phyloP scores from a whole-genome alignment of 2,329 filamentous ascomycete species.

The Chrysosporium queenslandicum region DNA sequence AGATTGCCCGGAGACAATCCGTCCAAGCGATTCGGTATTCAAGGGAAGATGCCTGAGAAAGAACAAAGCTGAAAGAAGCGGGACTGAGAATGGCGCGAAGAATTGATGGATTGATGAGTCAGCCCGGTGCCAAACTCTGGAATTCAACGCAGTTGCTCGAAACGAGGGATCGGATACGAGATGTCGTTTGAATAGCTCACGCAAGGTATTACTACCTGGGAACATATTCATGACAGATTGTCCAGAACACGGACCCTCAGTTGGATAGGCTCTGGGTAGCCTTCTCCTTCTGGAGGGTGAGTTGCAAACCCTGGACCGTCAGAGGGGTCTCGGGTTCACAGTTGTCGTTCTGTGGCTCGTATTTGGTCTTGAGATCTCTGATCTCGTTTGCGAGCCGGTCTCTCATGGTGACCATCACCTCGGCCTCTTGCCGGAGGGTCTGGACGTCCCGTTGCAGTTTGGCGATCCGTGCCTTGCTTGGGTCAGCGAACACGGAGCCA shows the following conservation, averaged over 20 bases:
- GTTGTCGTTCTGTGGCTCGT: slow-evolving; percentile 4
- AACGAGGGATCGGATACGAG: background rate
- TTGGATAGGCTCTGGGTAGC: background rate
- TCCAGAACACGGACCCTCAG: background rate
- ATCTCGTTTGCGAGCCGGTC: slow-evolving; percentile 7
- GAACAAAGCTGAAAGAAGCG: background rate
- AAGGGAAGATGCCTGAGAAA: background rate
- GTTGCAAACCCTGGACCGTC: slow-evolving; percentile 1
- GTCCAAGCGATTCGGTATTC: background rate
- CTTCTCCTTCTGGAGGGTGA: slow-evolving; percentile 5
- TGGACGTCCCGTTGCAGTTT: slow-evolving; percentile 9
- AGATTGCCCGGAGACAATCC: background rate
- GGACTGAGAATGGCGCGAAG: background rate
- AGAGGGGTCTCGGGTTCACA: slow-evolving; percentile 4
- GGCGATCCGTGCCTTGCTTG: background rate
- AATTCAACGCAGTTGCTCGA: background rate
- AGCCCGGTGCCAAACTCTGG: background rate
- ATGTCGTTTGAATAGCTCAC: background rate
- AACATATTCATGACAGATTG: background rate
- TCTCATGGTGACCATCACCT: slow-evolving; percentile 5
- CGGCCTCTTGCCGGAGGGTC: slow-evolving; percentile 6
- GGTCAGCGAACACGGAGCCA: slow-evolving; percentile 6
- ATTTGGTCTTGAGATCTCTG: background rate
- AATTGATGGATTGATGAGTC: background rate
- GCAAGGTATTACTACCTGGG: background rate